Percentiles rank a stretch among this genome's conserved stretches.
Evolutionary conservation across 768 basidiomycete species (phyloP).

Genomic region (Naganishia vaughanmartiniae): DNA sequence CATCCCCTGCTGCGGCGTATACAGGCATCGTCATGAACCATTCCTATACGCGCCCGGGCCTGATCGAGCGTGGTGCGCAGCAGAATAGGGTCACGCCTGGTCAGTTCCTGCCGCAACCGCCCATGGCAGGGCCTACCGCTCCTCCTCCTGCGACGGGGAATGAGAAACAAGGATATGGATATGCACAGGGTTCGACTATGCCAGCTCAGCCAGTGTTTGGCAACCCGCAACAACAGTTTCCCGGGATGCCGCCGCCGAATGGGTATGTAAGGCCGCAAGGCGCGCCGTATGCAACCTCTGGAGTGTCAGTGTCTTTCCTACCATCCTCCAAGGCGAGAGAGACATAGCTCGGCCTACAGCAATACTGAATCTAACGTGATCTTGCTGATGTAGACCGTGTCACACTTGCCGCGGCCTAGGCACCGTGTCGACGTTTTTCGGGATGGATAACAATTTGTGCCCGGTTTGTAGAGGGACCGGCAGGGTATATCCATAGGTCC

Average conservation of each 20-base stretch:
- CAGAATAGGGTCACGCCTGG: not conserved
- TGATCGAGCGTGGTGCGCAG: constrained; percentile 1
- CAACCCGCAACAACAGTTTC: not conserved
- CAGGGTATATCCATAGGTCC: constrained; percentile 10
- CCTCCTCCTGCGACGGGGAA: too few species aligned
- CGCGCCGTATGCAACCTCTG: not conserved
- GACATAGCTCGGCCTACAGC: too few species aligned
- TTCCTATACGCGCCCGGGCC: not conserved
- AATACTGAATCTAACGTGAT: too few species aligned
- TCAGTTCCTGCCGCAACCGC: not conserved
- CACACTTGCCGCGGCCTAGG: not conserved
- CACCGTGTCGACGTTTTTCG: constrained; percentile 21
- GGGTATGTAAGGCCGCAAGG: not conserved
- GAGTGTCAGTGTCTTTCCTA: too few species aligned
- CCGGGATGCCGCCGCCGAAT: not conserved
- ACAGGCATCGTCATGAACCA: not conserved
- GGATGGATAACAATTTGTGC: constrained; percentile 15
- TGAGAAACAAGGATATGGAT: not conserved
- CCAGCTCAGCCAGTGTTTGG: not conserved
- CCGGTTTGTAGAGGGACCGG: constrained; percentile 20
- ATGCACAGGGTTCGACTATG: not conserved
- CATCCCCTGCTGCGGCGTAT: not conserved
- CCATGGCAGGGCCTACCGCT: too few species aligned
- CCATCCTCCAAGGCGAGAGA: too few species aligned
- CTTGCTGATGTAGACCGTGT: not conserved